Evolutionary conservation across 108 stramenopile species (phyloP).

Genomic region (Skeletonema tropicum): DNA sequence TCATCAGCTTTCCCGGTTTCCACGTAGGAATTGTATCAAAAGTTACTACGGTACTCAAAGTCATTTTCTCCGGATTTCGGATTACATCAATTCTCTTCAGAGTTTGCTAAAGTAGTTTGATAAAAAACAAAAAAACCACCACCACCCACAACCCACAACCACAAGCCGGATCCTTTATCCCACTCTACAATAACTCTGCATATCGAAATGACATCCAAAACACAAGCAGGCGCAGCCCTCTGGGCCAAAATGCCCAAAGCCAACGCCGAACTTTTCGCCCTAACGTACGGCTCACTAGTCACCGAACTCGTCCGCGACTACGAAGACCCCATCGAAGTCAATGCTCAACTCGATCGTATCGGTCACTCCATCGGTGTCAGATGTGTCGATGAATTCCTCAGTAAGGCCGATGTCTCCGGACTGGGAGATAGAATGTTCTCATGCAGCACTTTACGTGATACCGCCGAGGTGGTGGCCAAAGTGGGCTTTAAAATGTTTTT

Average conservation of each 20-base stretch:
- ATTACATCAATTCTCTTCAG: too few relatives aligned
- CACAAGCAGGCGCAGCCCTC: constrained; percentile 58
- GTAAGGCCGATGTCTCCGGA: constrained; percentile 74
- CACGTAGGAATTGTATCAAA: too few relatives aligned
- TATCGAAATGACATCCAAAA: constrained; percentile 49
- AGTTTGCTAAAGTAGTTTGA: too few relatives aligned
- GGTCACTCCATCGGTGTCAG: constrained; percentile 96
- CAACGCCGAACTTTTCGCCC: constrained; percentile 95
- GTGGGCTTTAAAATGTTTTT: constrained; percentile 97
- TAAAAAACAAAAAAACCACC: too few relatives aligned
- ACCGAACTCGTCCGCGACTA: constrained; percentile 90
- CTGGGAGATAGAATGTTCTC: constrained; percentile 9
- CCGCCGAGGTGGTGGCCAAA: constrained; percentile 90
- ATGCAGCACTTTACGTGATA: constrained; percentile 75
- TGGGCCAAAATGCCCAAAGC: constrained; percentile 88
- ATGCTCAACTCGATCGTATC: constrained; percentile 91
- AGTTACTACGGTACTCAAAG: too few relatives aligned
- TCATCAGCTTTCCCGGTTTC: too few relatives aligned
- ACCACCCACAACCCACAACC: too few relatives aligned
- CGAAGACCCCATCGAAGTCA: constrained; percentile 77
- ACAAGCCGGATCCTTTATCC: too few relatives aligned
- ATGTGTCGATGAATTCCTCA: constrained; percentile 94
- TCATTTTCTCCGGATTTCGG: too few relatives aligned
- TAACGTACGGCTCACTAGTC: constrained; percentile 96
- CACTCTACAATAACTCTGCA: too few relatives aligned